Evolutionary conservation across 176 grass and related monocot genomes (phyloP).

Genomic region (Poa pratensis): DNA sequence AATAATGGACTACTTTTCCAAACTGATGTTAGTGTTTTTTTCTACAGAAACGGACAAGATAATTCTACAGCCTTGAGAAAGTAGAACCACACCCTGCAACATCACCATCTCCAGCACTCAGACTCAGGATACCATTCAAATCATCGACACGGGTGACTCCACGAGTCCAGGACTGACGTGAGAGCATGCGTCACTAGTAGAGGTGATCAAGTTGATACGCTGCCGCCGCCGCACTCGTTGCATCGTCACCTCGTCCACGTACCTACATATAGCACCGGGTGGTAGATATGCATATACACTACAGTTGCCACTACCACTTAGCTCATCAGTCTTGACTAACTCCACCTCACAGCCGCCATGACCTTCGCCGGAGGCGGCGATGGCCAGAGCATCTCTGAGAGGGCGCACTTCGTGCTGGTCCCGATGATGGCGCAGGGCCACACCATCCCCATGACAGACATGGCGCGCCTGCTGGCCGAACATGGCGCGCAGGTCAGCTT

Average conservation of each 20-base stretch:
- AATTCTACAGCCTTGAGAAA: background rate
- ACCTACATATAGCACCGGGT: background rate
- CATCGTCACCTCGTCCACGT: background rate
- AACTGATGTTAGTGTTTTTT: too few species aligned
- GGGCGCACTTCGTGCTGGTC: conserved; percentile 54
- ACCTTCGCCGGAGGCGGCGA: background rate
- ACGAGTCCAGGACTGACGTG: background rate
- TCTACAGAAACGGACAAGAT: background rate
- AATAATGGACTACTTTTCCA: too few species aligned
- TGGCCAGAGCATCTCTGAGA: background rate
- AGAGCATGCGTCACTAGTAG: conserved; percentile 9
- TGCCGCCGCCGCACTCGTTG: background rate
- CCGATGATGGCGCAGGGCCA: conserved; percentile 70
- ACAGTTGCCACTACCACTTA: background rate
- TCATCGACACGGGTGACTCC: background rate
- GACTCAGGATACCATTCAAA: background rate
- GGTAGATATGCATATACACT: background rate
- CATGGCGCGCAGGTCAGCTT: conserved; percentile 64
- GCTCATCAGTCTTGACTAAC: background rate
- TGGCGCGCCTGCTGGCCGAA: conserved; percentile 60
- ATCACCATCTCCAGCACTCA: background rate
- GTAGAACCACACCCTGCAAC: background rate
- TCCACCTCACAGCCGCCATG: conserved; percentile 6
- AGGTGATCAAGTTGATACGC: background rate
- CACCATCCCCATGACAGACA: conserved; percentile 71